Evolutionary conservation across 306 rosid genomes (phyloP).

Genomic region (Lotus japonicus): DNA sequence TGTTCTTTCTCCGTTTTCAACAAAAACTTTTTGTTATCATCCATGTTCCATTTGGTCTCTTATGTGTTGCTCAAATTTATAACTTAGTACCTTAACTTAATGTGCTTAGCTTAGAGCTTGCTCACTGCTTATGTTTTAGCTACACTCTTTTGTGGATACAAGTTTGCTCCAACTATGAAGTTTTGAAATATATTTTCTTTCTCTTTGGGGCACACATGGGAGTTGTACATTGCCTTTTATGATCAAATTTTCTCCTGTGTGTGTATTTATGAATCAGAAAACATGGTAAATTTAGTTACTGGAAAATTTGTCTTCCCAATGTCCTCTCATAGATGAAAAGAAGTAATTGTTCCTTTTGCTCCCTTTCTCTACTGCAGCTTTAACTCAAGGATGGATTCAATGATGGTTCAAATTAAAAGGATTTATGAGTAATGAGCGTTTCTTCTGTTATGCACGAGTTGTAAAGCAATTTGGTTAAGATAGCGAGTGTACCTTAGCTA

Average conservation of each 20-base stretch:
- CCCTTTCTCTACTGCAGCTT: background rate
- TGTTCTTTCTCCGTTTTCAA: conserved; percentile 8
- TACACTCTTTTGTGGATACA: background rate
- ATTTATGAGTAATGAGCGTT: background rate
- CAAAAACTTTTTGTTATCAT: background rate
- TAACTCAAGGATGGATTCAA: background rate
- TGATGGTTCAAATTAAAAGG: background rate
- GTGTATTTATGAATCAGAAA: background rate
- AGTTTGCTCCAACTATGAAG: background rate
- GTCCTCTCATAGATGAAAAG: background rate
- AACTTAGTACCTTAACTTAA: background rate
- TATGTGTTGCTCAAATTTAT: background rate
- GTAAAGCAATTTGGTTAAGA: background rate
- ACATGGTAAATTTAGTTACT: background rate
- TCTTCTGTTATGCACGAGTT: background rate
- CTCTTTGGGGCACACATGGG: background rate
- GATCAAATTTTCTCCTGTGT: background rate
- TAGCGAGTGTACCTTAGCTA: background rate
- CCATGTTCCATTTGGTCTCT: background rate
- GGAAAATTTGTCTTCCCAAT: background rate
- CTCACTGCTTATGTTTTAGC: background rate
- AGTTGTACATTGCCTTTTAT: background rate
- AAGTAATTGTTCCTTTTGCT: background rate
- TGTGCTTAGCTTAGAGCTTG: too few relatives aligned
- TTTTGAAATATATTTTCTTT: background rate